A percentile compares a stretch with the other conserved stretches of the same genome.
Conservation (phyloP, 2,329 filamentous ascomycete genomes). For the Neoarthrinium moseri region DNA sequence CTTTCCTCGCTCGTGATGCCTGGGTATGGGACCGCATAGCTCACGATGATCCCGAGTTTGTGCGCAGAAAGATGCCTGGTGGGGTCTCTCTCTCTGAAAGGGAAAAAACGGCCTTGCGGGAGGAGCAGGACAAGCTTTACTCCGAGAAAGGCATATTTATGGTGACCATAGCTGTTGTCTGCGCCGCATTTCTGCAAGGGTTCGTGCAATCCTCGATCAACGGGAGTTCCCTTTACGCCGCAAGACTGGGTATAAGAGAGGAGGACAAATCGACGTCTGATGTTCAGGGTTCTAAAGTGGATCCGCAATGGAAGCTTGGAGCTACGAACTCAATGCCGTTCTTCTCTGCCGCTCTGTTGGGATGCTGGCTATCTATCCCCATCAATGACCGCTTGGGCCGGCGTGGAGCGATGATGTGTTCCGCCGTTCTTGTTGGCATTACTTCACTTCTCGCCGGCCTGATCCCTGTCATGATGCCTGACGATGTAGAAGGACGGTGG, state of each 20-base stretch:
- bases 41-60: background rate
- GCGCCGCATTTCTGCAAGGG: constrained; percentile 42
- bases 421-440: constrained; percentile 36
- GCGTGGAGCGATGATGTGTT: constrained; percentile 36
- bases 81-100: constrained; percentile 10
- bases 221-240: background rate
- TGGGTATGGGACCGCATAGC: background rate
- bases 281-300: too few relatives aligned
- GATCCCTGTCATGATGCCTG: background rate
- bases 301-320: constrained; percentile 41
- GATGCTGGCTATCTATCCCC: constrained; percentile 37
- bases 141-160: constrained; percentile 37
- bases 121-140: constrained; percentile 37
- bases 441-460: constrained; percentile 27
- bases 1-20: background rate
- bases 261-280: constrained; percentile 6
- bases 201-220: constrained; percentile 26
- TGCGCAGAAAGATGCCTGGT: background rate
- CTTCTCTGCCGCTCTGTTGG: constrained; percentile 35
- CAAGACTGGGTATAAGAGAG: background rate
- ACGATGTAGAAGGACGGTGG: background rate
- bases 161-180: constrained; percentile 40
- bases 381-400: constrained; percentile 39
- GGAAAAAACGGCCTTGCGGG: constrained; percentile 35
- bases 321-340: constrained; percentile 38